Evolutionary conservation across 2,329 filamentous ascomycete species (phyloP).

Genomic region (Alternaria sp.): DNA sequence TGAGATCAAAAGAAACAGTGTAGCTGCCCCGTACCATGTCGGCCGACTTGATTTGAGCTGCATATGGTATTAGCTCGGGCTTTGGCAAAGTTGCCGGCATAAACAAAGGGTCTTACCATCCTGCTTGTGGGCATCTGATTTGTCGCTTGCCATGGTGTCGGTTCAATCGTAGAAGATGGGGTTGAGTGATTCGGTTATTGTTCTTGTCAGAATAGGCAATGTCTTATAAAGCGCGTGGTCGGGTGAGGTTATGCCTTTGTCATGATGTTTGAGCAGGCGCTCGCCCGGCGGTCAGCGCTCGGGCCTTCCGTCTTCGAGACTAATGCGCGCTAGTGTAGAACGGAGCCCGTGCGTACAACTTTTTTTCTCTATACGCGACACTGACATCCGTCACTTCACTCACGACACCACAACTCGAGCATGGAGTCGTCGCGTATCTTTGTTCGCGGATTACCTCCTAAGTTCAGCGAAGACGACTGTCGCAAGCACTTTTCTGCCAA

Average conservation of each 20-base stretch:
- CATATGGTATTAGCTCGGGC: conserved; percentile 40
- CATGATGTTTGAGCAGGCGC: conserved; percentile 28
- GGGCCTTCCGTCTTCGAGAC: conserved; percentile 10
- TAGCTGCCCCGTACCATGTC: conserved; percentile 80
- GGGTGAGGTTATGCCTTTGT: conserved; percentile 28
- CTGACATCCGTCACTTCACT: conserved; percentile 8
- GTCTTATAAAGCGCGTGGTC: conserved; percentile 16
- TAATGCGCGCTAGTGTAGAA: conserved; percentile 15
- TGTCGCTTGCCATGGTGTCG: conserved; percentile 57
- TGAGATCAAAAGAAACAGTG: neutral
- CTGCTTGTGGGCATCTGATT: conserved; percentile 69
- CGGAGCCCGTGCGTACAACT: conserved; percentile 17
- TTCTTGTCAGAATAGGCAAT: conserved; percentile 4
- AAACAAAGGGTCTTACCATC: conserved; percentile 57
- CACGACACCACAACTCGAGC: conserved; percentile 17
- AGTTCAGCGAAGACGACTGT: conserved; percentile 83
- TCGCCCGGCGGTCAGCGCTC: conserved; percentile 16
- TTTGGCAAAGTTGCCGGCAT: conserved; percentile 18
- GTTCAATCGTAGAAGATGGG: neutral
- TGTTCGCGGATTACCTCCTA: conserved; percentile 79
- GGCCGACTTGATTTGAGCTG: conserved; percentile 96
- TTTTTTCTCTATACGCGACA: conserved; percentile 26
- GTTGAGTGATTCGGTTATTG: conserved; percentile 6
- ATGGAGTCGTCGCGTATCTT: conserved; percentile 82
- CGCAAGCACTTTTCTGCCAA: conserved; percentile 83